phyloP scores from a whole-genome alignment of 2,329 filamentous ascomycete species.

The Cercospora berteroae region DNA sequence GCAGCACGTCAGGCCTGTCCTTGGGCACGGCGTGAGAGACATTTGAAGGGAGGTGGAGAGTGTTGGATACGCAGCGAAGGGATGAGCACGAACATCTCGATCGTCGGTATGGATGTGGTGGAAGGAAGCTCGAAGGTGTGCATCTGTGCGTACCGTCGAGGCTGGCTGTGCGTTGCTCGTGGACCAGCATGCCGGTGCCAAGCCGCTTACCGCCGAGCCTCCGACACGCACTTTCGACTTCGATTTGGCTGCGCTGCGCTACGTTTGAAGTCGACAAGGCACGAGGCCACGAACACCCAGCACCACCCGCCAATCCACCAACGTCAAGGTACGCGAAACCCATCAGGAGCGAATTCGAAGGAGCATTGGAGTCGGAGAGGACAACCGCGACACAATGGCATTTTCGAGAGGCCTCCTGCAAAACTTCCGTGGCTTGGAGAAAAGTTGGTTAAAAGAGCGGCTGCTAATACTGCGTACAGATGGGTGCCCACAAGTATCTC shows the following conservation, averaged over 20 bases:
- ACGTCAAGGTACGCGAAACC: conserved; percentile 32
- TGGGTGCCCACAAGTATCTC: conserved; percentile 99
- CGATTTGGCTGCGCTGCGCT: neutral
- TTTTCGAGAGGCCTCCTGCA: neutral
- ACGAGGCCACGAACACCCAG: conserved; percentile 21
- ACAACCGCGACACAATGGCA: conserved; percentile 5
- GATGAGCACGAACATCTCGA: neutral
- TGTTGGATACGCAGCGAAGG: neutral
- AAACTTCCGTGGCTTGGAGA: conserved; percentile 3
- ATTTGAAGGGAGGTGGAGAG: neutral
- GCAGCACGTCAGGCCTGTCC: neutral
- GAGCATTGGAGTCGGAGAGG: conserved; percentile 7
- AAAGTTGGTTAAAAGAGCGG: conserved; percentile 6
- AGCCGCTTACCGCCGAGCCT: conserved; percentile 6
- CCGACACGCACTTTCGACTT: conserved; percentile 6
- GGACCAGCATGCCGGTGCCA: neutral
- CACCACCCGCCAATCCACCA: conserved; percentile 20
- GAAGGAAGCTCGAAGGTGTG: neutral
- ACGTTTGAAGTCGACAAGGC: conserved; percentile 17
- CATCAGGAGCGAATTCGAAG: conserved; percentile 2
- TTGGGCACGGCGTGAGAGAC: neutral
- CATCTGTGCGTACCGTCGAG: neutral
- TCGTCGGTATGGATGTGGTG: neutral
- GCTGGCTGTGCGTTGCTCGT: neutral
- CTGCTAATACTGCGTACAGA: conserved; percentile 51